Evolutionary conservation across 345 rosid genomes (phyloP).

Genomic region (Eucalyptus polybractea): DNA sequence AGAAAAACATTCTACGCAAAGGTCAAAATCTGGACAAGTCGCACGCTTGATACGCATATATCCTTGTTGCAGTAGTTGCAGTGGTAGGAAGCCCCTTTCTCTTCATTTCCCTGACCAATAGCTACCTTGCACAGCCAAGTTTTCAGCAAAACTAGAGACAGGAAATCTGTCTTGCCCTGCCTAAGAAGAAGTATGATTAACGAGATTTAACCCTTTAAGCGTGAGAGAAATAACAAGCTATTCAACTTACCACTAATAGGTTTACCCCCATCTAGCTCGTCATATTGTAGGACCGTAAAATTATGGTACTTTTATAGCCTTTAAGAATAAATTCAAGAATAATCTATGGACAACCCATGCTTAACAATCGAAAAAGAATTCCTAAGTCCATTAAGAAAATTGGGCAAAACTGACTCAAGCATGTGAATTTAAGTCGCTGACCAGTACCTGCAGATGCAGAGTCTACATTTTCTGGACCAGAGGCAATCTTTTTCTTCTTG

Average conservation of each 20-base stretch:
- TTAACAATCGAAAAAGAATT: not conserved
- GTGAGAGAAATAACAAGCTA: not conserved
- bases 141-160: not conserved
- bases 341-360: not conserved
- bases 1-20: too few relatives aligned
- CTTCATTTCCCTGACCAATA: constrained; percentile 11
- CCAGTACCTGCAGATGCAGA: too few relatives aligned
- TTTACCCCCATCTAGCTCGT: not conserved
- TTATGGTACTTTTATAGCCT: not conserved
- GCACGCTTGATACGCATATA: too few relatives aligned
- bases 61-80: too few relatives aligned
- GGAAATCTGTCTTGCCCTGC: not conserved
- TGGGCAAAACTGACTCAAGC: not conserved
- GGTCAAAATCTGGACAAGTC: too few relatives aligned
- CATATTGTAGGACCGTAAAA: not conserved
- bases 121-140: not conserved
- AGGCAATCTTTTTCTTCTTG: too few relatives aligned
- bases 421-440: not conserved
- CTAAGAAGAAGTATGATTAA: not conserved
- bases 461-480: too few relatives aligned
- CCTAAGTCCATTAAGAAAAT: not conserved
- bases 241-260: not conserved
- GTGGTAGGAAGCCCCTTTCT: too few relatives aligned
- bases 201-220: not conserved
- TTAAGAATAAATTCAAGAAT: not conserved